phyloP scores from a whole-genome alignment of 2,329 filamentous ascomycete genomes.

The Furcasterigmium sp. region DNA sequence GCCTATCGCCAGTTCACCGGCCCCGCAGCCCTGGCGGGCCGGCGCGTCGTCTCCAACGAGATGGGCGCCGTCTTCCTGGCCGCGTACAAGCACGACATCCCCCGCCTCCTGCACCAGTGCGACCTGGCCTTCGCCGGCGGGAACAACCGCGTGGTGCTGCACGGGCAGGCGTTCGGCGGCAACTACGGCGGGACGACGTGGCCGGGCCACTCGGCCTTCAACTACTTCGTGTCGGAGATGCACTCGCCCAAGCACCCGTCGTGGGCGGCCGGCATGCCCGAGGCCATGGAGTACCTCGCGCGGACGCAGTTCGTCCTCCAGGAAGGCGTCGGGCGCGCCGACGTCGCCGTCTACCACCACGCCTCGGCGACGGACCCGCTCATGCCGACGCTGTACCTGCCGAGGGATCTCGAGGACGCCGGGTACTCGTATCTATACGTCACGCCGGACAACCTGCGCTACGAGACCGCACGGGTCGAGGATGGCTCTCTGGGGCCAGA shows the following conservation, averaged over 20 bases:
- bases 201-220: slow-evolving; percentile 40
- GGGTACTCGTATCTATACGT: slow-evolving; percentile 34
- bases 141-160: slow-evolving; percentile 37
- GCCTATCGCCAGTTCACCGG: slow-evolving; percentile 32
- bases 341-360: slow-evolving; percentile 6
- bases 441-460: slow-evolving; percentile 34
- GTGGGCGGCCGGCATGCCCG: slow-evolving; percentile 22
- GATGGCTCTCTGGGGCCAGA: slow-evolving; percentile 30
- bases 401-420: background rate
- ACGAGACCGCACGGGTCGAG: slow-evolving; percentile 28
- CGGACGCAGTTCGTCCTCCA: slow-evolving; percentile 31
- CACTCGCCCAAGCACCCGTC: slow-evolving; percentile 31
- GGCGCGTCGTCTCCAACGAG: slow-evolving; percentile 32
- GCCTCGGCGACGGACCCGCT: background rate
- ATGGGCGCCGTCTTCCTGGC: slow-evolving; percentile 19
- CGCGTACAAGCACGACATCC: slow-evolving; percentile 16
- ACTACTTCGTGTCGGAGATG: slow-evolving; percentile 34
- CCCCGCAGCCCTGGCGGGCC: slow-evolving; percentile 29
- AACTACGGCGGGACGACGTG: slow-evolving; percentile 38
- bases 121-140: slow-evolving; percentile 32
- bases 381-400: background rate
- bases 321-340: slow-evolving; percentile 22
- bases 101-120: slow-evolving; percentile 22
- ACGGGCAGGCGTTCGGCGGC: slow-evolving; percentile 34
- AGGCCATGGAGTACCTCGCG: slow-evolving; percentile 28